These are phyloP conservation scores for Solanum gracilifrons DNA, from an alignment of 257 asterid species.

Conservation along the genomic window DNA sequence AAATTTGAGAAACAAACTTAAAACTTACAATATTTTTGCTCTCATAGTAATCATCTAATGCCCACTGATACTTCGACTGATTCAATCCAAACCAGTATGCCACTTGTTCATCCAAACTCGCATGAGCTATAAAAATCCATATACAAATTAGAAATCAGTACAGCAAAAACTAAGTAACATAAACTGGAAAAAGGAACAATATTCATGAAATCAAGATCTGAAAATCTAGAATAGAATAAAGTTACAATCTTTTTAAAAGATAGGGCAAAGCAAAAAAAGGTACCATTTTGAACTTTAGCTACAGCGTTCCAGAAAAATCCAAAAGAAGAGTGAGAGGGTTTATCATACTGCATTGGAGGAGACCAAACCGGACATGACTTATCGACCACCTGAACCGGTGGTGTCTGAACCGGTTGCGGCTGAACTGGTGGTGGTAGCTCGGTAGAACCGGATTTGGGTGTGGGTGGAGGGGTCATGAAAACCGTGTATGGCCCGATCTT, in stretches of 20 bases:
- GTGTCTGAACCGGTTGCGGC: conserved; percentile 21
- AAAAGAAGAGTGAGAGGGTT: conserved; percentile 32
- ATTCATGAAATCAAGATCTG: not conserved
- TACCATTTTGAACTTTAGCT: conserved; percentile 81
- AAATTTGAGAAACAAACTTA: not conserved
- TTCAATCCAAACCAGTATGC: conserved; percentile 95
- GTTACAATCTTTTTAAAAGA: not conserved
- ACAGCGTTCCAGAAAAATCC: conserved; percentile 78
- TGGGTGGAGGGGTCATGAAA: conserved; percentile 81
- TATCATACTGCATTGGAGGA: conserved; percentile 71
- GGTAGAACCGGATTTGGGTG: conserved; percentile 30
- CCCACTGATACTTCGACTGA: conserved; percentile 97
- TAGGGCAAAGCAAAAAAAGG: not conserved
- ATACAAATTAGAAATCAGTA: too few relatives aligned
- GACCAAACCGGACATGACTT: conserved; percentile 78
- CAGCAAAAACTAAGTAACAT: not conserved
- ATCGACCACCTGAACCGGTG: conserved; percentile 25
- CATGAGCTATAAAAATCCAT: conserved; percentile 43
- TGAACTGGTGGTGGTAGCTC: conserved; percentile 24
- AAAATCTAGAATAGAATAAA: not conserved
- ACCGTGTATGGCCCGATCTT: conserved; percentile 99
- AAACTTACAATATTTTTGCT: conserved; percentile 41
- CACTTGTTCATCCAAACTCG: conserved; percentile 79
- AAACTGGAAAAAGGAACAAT: not conserved
- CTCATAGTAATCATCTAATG: conserved; percentile 76